Evolutionary conservation across 495 filamentous ascomycete species (phyloP), one percentile per base, ranked within the genome.

Genomic region (Daldinia loculata): DNA sequence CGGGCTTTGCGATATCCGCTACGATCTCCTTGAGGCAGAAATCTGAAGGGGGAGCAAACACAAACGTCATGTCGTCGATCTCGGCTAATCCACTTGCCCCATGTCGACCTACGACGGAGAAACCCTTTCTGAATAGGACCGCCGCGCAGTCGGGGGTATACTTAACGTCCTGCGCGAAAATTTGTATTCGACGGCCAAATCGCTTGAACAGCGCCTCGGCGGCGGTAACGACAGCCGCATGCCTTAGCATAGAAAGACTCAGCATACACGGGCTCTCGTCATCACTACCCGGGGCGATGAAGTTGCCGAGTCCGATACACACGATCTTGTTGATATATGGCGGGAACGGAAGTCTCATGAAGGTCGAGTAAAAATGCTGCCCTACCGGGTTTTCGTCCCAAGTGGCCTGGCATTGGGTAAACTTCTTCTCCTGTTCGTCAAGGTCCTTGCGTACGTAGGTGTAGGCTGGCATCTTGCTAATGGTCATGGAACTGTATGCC

Each of bases 11-110:
- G 14, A 61, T 32, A 15, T 72, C 70, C 15, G 70, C 70, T 3
- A 72, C 56, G 65, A 72, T 30, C 70, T 72, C 70, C 61, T 65
- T 68, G 48, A 65, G 22, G 56, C 70, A 72, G 51, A 65, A 68
- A 1, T 4, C 3, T 8, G 65, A 39, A 26, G 34, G 24, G 22
- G 70, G 70, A 12, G 70, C 70, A 51, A 68, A 72, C 4, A 72
- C 60, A 3, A 72, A 43, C 29, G 70, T 72, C 7, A 12, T 26
- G n/a, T 65, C 61, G 41, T 72, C 56, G 60, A 72, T 53, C 32
- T 65, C 55, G 50, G 70, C 51, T 29, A 72, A 41, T 3, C 59
- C 70, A 9, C 8, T 50, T 9, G 70, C 70, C 22, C 70, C 70
- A 56, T 72, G 34, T 15, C 9, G 15, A 39, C 70, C 70, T 45